Percentiles rank a stretch among this genome's conserved stretches.
Evolutionary conservation across 1,284 basidiomycete species (phyloP).

Genomic region (Cerrena zonata): DNA sequence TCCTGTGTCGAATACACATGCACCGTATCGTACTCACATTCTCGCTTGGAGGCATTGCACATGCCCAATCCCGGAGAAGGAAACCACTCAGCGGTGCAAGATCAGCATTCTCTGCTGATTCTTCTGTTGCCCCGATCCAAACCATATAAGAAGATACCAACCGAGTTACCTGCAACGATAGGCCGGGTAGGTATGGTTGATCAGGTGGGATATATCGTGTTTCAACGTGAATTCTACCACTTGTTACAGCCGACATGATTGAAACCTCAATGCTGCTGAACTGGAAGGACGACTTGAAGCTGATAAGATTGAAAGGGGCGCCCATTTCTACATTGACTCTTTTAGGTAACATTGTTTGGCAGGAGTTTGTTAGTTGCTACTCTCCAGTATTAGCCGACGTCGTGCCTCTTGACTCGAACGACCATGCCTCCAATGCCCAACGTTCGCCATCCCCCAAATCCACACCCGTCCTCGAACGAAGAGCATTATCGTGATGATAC

Average conservation of each 20-base stretch:
- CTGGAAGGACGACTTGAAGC: slow-evolving; percentile 5
- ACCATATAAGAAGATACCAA: slow-evolving; percentile 75
- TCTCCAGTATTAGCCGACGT: too few relatives aligned
- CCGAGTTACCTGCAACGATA: slow-evolving; percentile 65
- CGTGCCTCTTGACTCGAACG: neutral
- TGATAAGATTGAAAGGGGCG: neutral
- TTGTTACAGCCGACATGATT: neutral
- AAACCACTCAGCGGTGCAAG: slow-evolving; percentile 46
- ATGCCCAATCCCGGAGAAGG: slow-evolving; percentile 76
- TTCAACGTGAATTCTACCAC: slow-evolving; percentile 25
- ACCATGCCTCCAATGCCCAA: neutral
- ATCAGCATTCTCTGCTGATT: slow-evolving; percentile 41
- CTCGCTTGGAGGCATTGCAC: slow-evolving; percentile 64
- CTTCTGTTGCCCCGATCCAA: slow-evolving; percentile 68
- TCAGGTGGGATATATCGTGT: slow-evolving; percentile 42
- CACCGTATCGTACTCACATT: slow-evolving; percentile 30
- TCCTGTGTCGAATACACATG: slow-evolving; percentile 1
- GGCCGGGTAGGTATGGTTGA: slow-evolving; percentile 47
- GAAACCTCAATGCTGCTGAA: too few relatives aligned
- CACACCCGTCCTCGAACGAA: neutral
- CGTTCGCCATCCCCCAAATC: neutral
- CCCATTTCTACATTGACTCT: neutral
- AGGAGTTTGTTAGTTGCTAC: neutral
- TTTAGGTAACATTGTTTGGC: neutral
- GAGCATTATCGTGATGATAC: neutral